Evolutionary conservation across 1,139 yeast species (phyloP), one percentile per base, ranked within the genome.

Genomic region (Geotrichum macrosporum): DNA sequence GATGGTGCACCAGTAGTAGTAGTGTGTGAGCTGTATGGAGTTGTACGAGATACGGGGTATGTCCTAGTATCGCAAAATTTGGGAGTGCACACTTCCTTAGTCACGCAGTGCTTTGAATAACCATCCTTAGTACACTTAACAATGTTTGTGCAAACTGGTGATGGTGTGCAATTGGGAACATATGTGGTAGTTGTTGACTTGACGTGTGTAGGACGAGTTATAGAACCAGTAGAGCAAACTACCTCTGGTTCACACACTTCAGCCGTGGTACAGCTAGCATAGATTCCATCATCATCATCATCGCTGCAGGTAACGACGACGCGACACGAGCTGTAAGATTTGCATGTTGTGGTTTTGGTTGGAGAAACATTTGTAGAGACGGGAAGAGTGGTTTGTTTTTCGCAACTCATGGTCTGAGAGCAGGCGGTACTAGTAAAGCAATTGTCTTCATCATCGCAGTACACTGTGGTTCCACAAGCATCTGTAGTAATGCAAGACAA

Each of bases 211-310:
- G 20, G 3, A 13, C 20, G 8, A 13, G 41, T 12, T 3, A 41
- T n/a, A 6, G 30, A 12, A 5, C 41, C 60, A 52, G 70, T 70
- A n/a, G 57, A 56, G 50, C 69, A 66, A 34, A 67, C 66, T 47
- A 64, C 58, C 52, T 71, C 74, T 42, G 71, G 60, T 31, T 4
- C 30, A 43, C 46, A 43, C 3, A 58, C 58, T 32, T 62, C 60
- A 35, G 70, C 59, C 15, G 50, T 52, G 20, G 60, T 50, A 48
- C 72, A 57, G 12, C 39, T 35, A 10, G 74, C 69, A 16, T 43
- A 43, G 24, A 13, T 38, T 66, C 71, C 46, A 62, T 61, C 31
- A 73, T 65, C 34, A 71, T 45, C 44, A 27, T 19, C 22, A 13
- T 41, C 46, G 13, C 19, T 18, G 30, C 44, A 45, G 16, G 38